Base-by-base conservation (phyloP, 148 eudicot genomes). In the Talinum fruticosum region DNA sequence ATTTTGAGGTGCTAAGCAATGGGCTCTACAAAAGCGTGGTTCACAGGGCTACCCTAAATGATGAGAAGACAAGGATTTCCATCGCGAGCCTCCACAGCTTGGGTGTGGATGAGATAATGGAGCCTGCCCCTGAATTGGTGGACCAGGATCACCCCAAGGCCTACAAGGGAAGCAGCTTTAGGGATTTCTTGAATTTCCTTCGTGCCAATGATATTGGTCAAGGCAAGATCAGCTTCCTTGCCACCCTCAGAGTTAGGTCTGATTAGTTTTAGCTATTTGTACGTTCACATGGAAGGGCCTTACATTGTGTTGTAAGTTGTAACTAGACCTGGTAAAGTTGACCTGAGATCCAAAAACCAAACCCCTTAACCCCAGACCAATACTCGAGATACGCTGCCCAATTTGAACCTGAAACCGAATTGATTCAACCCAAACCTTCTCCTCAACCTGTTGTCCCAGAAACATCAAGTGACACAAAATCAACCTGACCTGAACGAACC, bases 51-150 rank as follows among this genome's bases (percentile, higher is more conserved):
- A 78, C 80, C 10, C 86, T 91, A 28, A 84, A 81, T 33, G 36
- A 59, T 7, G 82, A 87, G 23, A 84, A 54, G 75, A 80, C 84
- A 6, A 77, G 95, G 73, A 68, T 91, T 12, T 91, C 95, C 1
- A 86, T 91, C 76, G 92, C 92, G 15, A 85, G 92, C 75, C 83
- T 91, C 5, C 92, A 89, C 51, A 82, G 89, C 71, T 72, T 91
- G 80, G 94, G 87, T 21, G 80, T 91, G 80, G 86, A 87, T 72
- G 88, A 86, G 72, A 81, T 86, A 66, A 81, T 91, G 83, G 81
- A 76, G 69, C 72, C 83, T 53, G 90, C 92, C 1, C 13, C 35
- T 18, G 88, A 89, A 77, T 80, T 91, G 81, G 79, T 84, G 5
- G 84, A 86, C 69, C 82, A 77, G 19, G 79, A 87, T 24, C 79